Percentiles rank a stretch among this genome's conserved stretches.
phyloP scores from a whole-genome alignment of 2,329 filamentous ascomycete species.

The Teratosphaeria zuluensis region DNA sequence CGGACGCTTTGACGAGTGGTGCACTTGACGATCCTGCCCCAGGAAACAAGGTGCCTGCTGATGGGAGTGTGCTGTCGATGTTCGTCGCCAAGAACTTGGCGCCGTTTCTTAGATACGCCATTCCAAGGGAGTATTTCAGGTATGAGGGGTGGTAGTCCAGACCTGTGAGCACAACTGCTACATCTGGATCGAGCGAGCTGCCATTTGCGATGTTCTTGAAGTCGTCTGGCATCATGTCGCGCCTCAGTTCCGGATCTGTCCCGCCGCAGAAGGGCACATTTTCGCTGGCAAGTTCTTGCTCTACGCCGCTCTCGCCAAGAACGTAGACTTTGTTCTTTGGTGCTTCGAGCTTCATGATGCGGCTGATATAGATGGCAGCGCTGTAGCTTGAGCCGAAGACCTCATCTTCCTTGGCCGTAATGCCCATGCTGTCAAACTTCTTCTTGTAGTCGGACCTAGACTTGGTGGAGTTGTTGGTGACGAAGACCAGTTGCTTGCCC shows the following conservation, averaged over 20 bases:
- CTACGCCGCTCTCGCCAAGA: conserved; percentile 82
- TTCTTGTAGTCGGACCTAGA: conserved; percentile 85
- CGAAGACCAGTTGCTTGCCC: conserved; percentile 88
- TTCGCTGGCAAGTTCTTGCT: conserved; percentile 75
- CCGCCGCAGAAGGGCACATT: conserved; percentile 74
- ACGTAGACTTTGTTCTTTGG: conserved; percentile 91
- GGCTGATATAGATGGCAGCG: conserved; percentile 87
- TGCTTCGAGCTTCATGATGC: conserved; percentile 70
- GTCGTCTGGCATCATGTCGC: conserved; percentile 72
- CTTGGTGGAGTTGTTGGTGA: conserved; percentile 98
- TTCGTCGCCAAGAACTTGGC: conserved; percentile 90
- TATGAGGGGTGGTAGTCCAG: conserved; percentile 95
- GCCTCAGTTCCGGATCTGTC: conserved; percentile 66
- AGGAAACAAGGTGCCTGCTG: conserved; percentile 73
- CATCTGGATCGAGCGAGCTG: conserved; percentile 74
- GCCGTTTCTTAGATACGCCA: conserved; percentile 74
- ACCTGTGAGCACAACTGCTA: conserved; percentile 80
- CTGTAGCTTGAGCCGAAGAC: conserved; percentile 96
- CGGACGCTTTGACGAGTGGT: conserved; percentile 57
- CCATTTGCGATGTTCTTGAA: conserved; percentile 63
- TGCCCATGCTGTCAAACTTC: conserved; percentile 74
- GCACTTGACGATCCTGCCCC: conserved; percentile 78
- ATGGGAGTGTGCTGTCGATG: conserved; percentile 79
- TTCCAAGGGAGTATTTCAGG: conserved; percentile 74
- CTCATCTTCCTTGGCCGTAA: conserved; percentile 73